phyloP scores from a whole-genome alignment of 177 flowering plant genomes.

The Vitis hybrid region DNA sequence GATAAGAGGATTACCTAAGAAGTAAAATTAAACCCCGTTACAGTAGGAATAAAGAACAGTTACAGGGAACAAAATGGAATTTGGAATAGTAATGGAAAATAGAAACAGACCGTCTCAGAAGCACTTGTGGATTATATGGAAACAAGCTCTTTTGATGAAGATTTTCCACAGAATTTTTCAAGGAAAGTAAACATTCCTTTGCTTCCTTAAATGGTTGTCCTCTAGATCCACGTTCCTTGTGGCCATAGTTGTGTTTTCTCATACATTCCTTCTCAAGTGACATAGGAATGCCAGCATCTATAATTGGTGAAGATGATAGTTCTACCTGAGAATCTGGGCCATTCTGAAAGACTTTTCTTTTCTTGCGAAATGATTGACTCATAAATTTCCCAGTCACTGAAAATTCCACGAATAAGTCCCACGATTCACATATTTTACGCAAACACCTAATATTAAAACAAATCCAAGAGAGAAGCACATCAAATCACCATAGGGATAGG shows the following conservation, averaged over 20 bases:
- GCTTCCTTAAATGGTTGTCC: conserved; percentile 42
- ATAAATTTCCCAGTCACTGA: conserved; percentile 16
- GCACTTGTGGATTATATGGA: conserved; percentile 88
- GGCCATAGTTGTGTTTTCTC: conserved; percentile 11
- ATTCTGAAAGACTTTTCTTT: conserved; percentile 36
- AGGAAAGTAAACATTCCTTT: conserved; percentile 61
- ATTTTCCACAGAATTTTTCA: conserved; percentile 56
- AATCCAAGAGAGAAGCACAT: not conserved
- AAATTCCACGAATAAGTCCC: conserved; percentile 53
- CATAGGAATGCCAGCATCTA: conserved; percentile 7
- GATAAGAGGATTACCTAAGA: not conserved
- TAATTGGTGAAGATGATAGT: conserved; percentile 8
- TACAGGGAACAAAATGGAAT: not conserved
- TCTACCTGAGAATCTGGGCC: conserved; percentile 15
- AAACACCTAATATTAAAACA: conserved; percentile 51
- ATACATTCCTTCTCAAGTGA: conserved; percentile 13
- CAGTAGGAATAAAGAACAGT: not conserved
- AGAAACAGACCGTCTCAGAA: conserved; percentile 62
- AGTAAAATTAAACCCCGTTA: not conserved
- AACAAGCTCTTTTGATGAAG: conserved; percentile 70
- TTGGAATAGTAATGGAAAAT: not conserved
- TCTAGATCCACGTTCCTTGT: conserved; percentile 4
- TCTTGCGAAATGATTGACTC: conserved; percentile 40
- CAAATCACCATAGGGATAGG: not conserved
- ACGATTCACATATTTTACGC: conserved; percentile 58